A percentile compares a stretch with the other conserved stretches of the same genome.
phyloP scores from a whole-genome alignment of 2,329 filamentous ascomycete species.

The Claviceps africana region DNA sequence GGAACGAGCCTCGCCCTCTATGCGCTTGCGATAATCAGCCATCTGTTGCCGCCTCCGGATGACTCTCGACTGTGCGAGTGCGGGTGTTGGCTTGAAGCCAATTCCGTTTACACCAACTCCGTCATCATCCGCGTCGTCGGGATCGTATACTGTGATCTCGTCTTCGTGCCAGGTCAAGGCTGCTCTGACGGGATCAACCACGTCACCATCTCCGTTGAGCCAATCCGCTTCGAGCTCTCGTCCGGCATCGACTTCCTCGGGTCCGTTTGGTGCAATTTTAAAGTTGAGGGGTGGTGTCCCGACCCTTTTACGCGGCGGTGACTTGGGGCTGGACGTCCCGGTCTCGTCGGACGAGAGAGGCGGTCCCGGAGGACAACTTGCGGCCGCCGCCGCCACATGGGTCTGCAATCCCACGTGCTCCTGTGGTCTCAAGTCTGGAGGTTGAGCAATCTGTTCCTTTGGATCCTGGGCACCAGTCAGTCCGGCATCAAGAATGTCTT shows the following conservation, averaged over 20 bases:
- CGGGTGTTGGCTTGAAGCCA: conserved; percentile 50
- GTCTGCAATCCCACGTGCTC: neutral
- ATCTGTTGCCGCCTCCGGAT: conserved; percentile 47
- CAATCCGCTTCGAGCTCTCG: conserved; percentile 1
- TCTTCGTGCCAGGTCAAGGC: conserved; percentile 54
- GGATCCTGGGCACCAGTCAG: neutral
- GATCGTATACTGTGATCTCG: conserved; percentile 53
- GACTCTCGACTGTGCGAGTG: conserved; percentile 41
- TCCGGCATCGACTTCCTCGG: conserved; percentile 1
- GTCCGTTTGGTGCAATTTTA: conserved; percentile 11
- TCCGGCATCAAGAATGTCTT: conserved; percentile 2
- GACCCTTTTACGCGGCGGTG: conserved; percentile 20
- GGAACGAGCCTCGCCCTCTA: conserved; percentile 46
- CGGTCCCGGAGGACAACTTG: neutral
- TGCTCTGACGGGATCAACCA: conserved; percentile 41
- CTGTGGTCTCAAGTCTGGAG: neutral
- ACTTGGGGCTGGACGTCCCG: conserved; percentile 10
- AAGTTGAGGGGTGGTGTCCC: conserved; percentile 26
- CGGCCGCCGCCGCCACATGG: neutral
- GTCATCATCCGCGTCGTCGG: conserved; percentile 51
- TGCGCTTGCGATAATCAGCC: conserved; percentile 45
- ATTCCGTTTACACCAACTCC: conserved; percentile 54
- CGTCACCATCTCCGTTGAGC: conserved; percentile 17
- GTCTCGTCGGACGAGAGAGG: neutral
- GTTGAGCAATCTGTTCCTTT: neutral